Percentiles rank a stretch among this genome's conserved stretches.
Conservation (phyloP, 495 filamentous ascomycete genomes). For the Neurospora terricola region DNA sequence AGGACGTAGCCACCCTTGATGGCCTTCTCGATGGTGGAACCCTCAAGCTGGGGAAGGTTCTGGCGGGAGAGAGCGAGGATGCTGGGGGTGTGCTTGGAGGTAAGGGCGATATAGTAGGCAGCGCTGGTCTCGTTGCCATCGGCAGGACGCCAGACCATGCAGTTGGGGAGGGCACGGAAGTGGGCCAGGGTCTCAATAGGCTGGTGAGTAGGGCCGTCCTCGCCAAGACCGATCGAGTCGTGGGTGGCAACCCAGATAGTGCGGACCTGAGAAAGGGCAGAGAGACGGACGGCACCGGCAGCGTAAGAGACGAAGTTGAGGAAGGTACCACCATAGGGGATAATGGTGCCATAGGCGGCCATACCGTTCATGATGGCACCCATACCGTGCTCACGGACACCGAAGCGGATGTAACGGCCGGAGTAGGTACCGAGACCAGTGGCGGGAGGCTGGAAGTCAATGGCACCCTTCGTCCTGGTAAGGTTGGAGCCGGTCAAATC, state of each 20-base stretch:
- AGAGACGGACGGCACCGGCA: conserved; percentile 88
- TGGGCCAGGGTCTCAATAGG: conserved; percentile 98
- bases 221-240: conserved; percentile 98
- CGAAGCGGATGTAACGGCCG: conserved; percentile 93
- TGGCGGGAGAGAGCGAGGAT: conserved; percentile 94
- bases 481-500: conserved; percentile 98
- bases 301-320: conserved; percentile 99
- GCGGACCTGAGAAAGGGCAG: conserved; percentile 82
- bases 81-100: conserved; percentile 79
- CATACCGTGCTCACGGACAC: conserved; percentile 97
- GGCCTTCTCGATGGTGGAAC: conserved; percentile 73
- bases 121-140: conserved; percentile 98
- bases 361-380: conserved; percentile 98
- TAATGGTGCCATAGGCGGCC: conserved; percentile 86
- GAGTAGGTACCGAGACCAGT: conserved; percentile 75
- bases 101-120: conserved; percentile 93
- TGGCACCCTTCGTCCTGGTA: conserved; percentile 92
- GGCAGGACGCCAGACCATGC: conserved; percentile 99
- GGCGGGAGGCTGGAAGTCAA: conserved; percentile 92
- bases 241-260: conserved; percentile 96
- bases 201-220: conserved; percentile 98
- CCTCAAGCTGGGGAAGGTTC: conserved; percentile 96
- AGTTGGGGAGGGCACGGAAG: conserved; percentile 98
- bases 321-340: conserved; percentile 94
- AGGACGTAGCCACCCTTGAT: conserved; percentile 92